phyloP scores from a whole-genome alignment of 306 rosid genomes.

The Lupinus albus region DNA sequence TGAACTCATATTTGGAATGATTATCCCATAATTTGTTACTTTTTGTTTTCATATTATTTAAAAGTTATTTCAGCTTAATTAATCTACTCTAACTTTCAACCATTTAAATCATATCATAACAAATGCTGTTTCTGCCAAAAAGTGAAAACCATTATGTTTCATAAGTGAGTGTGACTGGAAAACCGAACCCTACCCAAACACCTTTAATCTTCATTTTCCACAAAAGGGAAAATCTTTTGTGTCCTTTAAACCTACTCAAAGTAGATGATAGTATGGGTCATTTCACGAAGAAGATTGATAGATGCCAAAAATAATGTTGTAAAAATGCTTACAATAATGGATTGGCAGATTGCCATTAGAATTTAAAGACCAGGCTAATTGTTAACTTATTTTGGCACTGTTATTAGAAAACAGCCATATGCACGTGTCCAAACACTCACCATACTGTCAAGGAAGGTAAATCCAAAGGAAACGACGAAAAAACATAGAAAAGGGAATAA shows the following conservation, averaged over 20 bases:
- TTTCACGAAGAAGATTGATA: constrained; percentile 47
- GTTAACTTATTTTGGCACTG: constrained; percentile 27
- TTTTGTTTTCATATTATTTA: constrained; percentile 35
- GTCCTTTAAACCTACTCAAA: constrained; percentile 44
- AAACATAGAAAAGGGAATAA: constrained; percentile 55
- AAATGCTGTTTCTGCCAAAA: constrained; percentile 45
- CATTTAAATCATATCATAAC: constrained; percentile 34
- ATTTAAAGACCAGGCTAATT: constrained; percentile 2
- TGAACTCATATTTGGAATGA: constrained; percentile 56
- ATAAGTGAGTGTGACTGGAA: constrained; percentile 41
- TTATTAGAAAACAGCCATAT: constrained; percentile 45
- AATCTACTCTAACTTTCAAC: constrained; percentile 4
- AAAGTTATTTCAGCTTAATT: background rate
- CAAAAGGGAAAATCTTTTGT: constrained; percentile 31
- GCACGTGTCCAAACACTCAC: constrained; percentile 48
- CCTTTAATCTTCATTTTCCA: constrained; percentile 41
- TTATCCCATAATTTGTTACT: constrained; percentile 70
- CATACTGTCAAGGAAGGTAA: constrained; percentile 51
- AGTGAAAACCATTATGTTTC: constrained; percentile 39
- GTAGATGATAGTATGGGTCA: constrained; percentile 48
- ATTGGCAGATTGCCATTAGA: background rate
- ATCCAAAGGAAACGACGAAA: constrained; percentile 55
- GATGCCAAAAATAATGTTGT: constrained; percentile 33
- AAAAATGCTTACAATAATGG: constrained; percentile 32
- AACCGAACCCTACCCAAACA: constrained; percentile 35